Base-by-base conservation (phyloP, 2,329 filamentous ascomycete genomes). In the Thielaviopsis ethacetica region DNA sequence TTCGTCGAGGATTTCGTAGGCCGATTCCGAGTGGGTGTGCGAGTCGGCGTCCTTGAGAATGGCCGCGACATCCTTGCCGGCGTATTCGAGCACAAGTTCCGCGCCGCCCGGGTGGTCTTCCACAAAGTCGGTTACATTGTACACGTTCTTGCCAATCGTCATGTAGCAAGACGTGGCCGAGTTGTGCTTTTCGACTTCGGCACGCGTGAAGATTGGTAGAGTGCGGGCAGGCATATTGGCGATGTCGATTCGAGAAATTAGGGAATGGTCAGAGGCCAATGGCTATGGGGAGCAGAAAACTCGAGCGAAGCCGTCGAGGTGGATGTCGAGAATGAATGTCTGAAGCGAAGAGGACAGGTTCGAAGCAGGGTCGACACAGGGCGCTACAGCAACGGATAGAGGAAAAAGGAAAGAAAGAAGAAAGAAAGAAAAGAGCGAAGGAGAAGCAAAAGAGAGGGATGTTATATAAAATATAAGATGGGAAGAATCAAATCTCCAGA, bases 71-170 rank as follows among this genome's bases (percentile, higher is more conserved):
- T 74, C 73, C 54, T 72, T 74, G 65, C 85, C 83, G 0, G 81
- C 93, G 70, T 93, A 95, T 57, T 95, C 87, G 63, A 96, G 76
- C 62, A 98, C 85, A 65, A 97, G 75, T 63, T 95, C 88, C 66
- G 83, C 82, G 61, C 93, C 93, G 65, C 93, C 93, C 24, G 93
- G 93, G 69, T 98, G 93, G 64, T 90, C 84, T 57, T 90, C 82
- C 62, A 96, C 72, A 68, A 98, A 98, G 59, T 88, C 82, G 61
- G 93, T 96, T 63, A 98, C 80, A 75, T 98, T 91, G 78, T 90
- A 98, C 65, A 98, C 91, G 65, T 91, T 94, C 61, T 80, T 79
- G 63, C 89, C 91, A 58, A 96, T 77, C 2, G 88, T 93, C 65
- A 98, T 91, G 76, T 91, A 98, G 76, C 91, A 97, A 54, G 89